These are phyloP conservation scores for Pharnaceum exiguum DNA, from an alignment of 148 eudicot genomes.

Conservation along the genomic window DNA sequence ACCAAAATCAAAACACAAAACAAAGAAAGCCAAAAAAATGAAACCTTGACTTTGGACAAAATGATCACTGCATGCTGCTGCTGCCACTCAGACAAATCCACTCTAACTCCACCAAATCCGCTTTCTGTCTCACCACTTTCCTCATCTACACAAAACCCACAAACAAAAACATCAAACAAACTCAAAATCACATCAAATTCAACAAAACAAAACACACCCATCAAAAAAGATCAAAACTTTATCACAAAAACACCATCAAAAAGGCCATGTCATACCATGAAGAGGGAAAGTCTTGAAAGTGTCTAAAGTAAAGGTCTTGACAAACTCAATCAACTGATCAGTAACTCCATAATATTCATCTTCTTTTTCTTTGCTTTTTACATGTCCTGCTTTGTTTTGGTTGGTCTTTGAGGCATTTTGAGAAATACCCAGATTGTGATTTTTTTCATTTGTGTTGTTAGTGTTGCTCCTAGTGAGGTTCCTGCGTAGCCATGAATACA, in stretches of 20 bases:
- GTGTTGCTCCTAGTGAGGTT: constrained; percentile 27
- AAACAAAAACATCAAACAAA: background rate
- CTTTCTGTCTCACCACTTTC: constrained; percentile 36
- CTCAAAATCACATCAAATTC: background rate
- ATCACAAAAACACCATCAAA: background rate
- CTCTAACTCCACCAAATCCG: constrained; percentile 35
- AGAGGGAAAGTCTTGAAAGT: constrained; percentile 71
- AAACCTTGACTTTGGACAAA: constrained; percentile 85
- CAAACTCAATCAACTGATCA: constrained; percentile 47
- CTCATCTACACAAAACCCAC: constrained; percentile 40
- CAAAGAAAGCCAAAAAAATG: background rate
- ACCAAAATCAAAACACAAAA: background rate
- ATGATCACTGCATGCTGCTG: constrained; percentile 67
- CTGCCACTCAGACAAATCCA: constrained; percentile 90
- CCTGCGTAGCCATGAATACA: constrained; percentile 65
- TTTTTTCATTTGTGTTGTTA: constrained; percentile 8
- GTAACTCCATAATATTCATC: constrained; percentile 50
- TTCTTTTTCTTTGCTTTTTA: constrained; percentile 6
- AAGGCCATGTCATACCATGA: constrained; percentile 27
- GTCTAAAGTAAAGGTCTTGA: constrained; percentile 62
- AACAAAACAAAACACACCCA: background rate
- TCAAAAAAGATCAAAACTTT: background rate
- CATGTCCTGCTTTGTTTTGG: no score
- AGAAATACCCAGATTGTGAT: constrained; percentile 10
- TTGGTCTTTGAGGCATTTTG: background rate